Conservation (phyloP, 768 basidiomycete genomes). For the Pleurotus djamor region DNA sequence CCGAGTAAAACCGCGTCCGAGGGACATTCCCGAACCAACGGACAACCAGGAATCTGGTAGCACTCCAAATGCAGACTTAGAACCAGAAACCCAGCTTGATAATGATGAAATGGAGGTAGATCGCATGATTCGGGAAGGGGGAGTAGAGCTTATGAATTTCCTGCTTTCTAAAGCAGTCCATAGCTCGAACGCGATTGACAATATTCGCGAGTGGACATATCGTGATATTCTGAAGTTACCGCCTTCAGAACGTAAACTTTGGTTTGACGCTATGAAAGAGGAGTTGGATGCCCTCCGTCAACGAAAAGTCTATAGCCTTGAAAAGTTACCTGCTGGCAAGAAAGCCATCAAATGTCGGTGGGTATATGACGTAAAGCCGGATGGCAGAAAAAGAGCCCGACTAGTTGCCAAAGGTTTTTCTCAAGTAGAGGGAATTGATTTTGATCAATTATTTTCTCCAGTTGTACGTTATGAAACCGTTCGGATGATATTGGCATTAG, state of each 20-base stretch:
- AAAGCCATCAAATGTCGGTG: conserved; percentile 14
- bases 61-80: too few relatives aligned
- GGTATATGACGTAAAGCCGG: conserved; percentile 16
- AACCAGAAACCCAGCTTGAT: too few relatives aligned
- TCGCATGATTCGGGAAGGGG: not conserved
- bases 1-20: too few relatives aligned
- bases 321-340: conserved; percentile 7
- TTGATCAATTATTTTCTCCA: conserved; percentile 22
- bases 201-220: not conserved
- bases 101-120: not conserved
- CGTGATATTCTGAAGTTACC: not conserved
- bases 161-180: not conserved
- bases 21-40: too few relatives aligned
- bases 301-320: not conserved
- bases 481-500: conserved; percentile 27
- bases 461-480: conserved; percentile 28
- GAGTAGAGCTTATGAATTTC: not conserved
- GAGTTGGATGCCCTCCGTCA: not conserved
- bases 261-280: not conserved
- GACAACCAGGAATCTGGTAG: too few relatives aligned
- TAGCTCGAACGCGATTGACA: not conserved
- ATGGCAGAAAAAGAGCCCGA: conserved; percentile 23
- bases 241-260: not conserved
- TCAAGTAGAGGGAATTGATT: conserved; percentile 37
- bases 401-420: conserved; percentile 31